These are phyloP conservation scores for Arthroderma uncinatum DNA, from an alignment of 2,329 filamentous ascomycete genomes.

Conservation along the genomic window DNA sequence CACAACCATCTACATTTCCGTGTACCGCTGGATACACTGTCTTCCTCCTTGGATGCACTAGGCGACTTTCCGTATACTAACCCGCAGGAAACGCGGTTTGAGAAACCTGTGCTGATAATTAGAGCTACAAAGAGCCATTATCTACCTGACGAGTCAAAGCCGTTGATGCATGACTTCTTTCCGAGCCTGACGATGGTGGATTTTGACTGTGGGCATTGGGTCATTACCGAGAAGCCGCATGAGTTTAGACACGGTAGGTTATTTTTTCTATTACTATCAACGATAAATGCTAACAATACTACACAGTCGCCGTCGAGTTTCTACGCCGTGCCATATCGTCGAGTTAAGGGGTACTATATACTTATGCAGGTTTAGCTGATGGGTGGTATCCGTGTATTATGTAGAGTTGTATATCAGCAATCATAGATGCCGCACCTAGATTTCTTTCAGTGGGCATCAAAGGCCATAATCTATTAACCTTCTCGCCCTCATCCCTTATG, in stretches of 20 bases:
- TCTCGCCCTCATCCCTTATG: not conserved
- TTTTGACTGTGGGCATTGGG: slow-evolving; percentile 27
- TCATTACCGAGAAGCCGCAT: slow-evolving; percentile 25
- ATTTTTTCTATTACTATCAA: not conserved
- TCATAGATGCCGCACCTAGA: not conserved
- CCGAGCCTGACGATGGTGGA: slow-evolving; percentile 21
- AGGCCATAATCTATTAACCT: not conserved
- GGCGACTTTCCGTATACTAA: slow-evolving; percentile 65
- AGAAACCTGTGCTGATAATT: slow-evolving; percentile 16
- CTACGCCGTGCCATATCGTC: not conserved
- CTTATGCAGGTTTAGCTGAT: not conserved
- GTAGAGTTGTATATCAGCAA: not conserved
- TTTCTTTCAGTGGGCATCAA: not conserved
- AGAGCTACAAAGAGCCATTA: slow-evolving; percentile 16
- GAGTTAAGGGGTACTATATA: not conserved
- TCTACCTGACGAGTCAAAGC: slow-evolving; percentile 40
- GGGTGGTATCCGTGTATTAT: no score
- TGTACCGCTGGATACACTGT: slow-evolving; percentile 59
- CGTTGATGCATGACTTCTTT: slow-evolving; percentile 30
- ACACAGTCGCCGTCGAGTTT: not conserved
- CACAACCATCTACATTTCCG: slow-evolving; percentile 49
- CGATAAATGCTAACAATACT: not conserved
- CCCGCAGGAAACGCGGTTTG: slow-evolving; percentile 28
- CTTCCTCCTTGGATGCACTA: slow-evolving; percentile 54
- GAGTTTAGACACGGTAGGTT: slow-evolving; percentile 18